Evolutionary conservation across 768 basidiomycete genomes (phyloP), one percentile per base, ranked within the genome.

Genomic region (Amanita phalloides): DNA sequence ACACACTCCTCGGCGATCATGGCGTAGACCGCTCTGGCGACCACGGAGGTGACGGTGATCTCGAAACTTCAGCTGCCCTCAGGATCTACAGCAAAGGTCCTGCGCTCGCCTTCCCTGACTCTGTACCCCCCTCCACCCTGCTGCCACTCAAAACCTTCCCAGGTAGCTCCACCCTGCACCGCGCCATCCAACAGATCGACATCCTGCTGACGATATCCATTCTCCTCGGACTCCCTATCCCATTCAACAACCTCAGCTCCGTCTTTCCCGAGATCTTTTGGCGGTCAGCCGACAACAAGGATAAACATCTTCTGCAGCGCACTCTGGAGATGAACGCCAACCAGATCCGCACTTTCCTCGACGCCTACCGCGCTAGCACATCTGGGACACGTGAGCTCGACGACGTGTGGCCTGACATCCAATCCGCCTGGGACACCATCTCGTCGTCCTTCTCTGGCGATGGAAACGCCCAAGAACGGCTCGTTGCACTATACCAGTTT

Each of bases 11-110:
- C 5, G 80, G 98, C 49, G 76, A 98, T 1, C 71, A 98, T 60
- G 96, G 96, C 0, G 98, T 99, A 96, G 93, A 97, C 60, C 72
- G 78, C 37, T 77, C 86, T 21, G 96, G 96, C 1, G 94, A 99
- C 58, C 95, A 98, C 58, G 96, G 96, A 0, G 95, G 96, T 1
- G 96, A 97, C 59, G 84, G 85, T 0, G 70, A 72, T 3, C 76
- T 86, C 26, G 95, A 99, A 62, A 90, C 91, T 0, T 84, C 87
- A 10, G 74, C 91, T 1, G 92, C 77, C 0, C 66, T 95, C 35
- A 98, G 94, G 95, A 70, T 98, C 41, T 99, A 96, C 68, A 88
- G 86, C 69, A 95, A 94, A 64, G 76, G 79, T 0, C 66, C 66
- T 0, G 62, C 73, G 0, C 64, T 92, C 33, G 70, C 72, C 10